A percentile compares a stretch with the other conserved stretches of the same genome.
Evolutionary conservation across 108 stramenopile species (phyloP).

Genomic region (Bacterosira constricta): DNA sequence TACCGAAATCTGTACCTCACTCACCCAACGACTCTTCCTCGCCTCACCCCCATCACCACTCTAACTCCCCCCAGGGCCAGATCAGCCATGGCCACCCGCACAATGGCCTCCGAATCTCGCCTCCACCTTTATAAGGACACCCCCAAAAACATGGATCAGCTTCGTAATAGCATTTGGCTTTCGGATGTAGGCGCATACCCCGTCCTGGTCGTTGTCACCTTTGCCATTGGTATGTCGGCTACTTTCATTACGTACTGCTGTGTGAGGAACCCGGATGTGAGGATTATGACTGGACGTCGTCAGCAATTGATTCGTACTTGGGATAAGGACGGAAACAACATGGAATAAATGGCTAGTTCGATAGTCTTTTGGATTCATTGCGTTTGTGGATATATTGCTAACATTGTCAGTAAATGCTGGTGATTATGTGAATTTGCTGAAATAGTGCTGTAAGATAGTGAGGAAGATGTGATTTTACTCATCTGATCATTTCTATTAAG

Average conservation of each 20-base stretch:
- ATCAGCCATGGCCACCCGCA: constrained; percentile 34
- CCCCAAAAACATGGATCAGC: constrained; percentile 36
- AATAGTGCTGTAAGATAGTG: no score
- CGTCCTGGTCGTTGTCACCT: constrained; percentile 56
- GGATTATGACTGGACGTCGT: constrained; percentile 52
- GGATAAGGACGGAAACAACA: no score
- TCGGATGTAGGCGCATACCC: constrained; percentile 74
- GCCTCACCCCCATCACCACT: no score
- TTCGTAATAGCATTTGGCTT: constrained; percentile 60
- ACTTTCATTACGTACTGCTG: constrained; percentile 40
- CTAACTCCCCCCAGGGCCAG: constrained; percentile 24
- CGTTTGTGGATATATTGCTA: no score
- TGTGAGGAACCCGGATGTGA: constrained; percentile 55
- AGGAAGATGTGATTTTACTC: no score
- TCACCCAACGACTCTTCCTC: no score
- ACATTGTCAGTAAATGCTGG: no score
- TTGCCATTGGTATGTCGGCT: constrained; percentile 51
- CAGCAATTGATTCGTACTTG: constrained; percentile 64
- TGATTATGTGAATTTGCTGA: no score
- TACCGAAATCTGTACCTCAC: no score
- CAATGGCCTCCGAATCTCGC: constrained; percentile 51
- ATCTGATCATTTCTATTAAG: no score
- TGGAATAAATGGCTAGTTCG: no score
- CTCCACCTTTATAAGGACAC: constrained; percentile 40
- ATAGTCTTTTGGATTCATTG: no score